Conservation (phyloP, 306 rosid genomes). For the Quillaja saponaria region DNA sequence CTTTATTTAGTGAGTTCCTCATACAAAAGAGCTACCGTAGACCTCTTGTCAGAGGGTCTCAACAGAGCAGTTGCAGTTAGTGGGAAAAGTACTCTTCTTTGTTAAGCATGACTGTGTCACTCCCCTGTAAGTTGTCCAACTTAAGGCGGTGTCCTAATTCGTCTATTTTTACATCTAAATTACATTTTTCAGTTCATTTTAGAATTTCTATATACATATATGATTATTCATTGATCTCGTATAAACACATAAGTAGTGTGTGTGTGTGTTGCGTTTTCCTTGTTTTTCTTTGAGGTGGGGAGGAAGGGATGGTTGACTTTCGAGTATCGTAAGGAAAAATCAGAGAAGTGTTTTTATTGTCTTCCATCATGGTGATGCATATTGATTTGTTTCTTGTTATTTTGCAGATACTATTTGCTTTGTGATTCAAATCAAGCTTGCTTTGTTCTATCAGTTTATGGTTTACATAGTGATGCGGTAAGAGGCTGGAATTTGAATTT, state of each 20-base stretch:
- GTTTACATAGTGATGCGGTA: slow-evolving; percentile 72
- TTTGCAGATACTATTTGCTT: slow-evolving; percentile 79
- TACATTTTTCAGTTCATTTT: not conserved
- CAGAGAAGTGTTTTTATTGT: no score
- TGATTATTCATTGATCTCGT: slow-evolving; percentile 1
- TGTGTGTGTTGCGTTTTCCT: not conserved
- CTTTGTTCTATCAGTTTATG: slow-evolving; percentile 77
- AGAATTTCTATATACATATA: not conserved
- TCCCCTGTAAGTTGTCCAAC: slow-evolving; percentile 69
- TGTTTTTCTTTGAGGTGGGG: not conserved
- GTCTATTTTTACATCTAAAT: slow-evolving; percentile 17
- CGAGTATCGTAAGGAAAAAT: no score
- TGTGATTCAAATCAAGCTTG: slow-evolving; percentile 74
- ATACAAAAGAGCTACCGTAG: slow-evolving; percentile 56
- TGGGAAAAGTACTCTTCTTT: slow-evolving; percentile 79
- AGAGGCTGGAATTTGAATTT: slow-evolving; percentile 33
- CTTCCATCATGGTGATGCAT: no score
- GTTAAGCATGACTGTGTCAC: slow-evolving; percentile 66
- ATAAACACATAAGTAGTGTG: not conserved
- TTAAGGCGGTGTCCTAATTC: slow-evolving; percentile 22
- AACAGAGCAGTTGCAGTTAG: slow-evolving; percentile 73
- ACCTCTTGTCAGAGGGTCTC: slow-evolving; percentile 66
- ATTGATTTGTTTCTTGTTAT: slow-evolving; percentile 16
- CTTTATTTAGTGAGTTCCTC: slow-evolving; percentile 56
- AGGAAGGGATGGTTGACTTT: not conserved